Base-by-base conservation (phyloP, 768 basidiomycete species). In the Mycena chlorophos region DNA sequence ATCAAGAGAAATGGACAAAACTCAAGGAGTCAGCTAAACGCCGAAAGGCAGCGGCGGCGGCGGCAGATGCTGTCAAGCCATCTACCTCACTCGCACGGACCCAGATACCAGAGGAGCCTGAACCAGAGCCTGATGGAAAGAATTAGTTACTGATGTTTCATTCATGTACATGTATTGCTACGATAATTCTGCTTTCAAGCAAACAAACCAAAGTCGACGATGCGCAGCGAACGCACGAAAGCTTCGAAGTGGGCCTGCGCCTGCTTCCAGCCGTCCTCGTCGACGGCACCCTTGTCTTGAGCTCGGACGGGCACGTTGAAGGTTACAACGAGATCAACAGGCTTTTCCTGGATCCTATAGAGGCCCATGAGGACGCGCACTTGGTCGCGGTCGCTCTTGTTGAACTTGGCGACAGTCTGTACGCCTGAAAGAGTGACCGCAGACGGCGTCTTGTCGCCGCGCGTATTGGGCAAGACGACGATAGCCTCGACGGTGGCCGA, bases 1-100 rank as follows among this genome's bases (percentile, higher is more conserved):
- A 89, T 71, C 83, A 88, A 25, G 91, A 93, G 71, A 80, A 89
- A 37, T 94, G 91, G 91, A 89, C 90, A 67, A 92, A 91, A 69
- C 74, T 94, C 54, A 94, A 94, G 68, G 92, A 94, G 65, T 88
- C 88, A 25, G 88, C 90, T 6, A 91, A 86, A 70, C 84, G 88
- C 57, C 92, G 93, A 74, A 89, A 91, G 68, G 88, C 89, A 65
- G 86, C 85, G 14, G 84, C 83, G 51, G 81, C 77, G 2, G 81
- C 79, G 8, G 77, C 78, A 17, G 80, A 66, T 3, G 49, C 48
- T 48, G 23, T 43, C 12, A 52, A 46, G 12, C 25, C 49, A 25
- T 68, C 77, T 63, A 71, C 73, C 34, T 62, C 74, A 22, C 70
- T 73, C 27, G 77, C 86, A 38, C 77, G 82, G 57, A 87, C 90